Evolutionary conservation across 768 basidiomycete genomes (phyloP).

Genomic region (Zangia roseola): DNA sequence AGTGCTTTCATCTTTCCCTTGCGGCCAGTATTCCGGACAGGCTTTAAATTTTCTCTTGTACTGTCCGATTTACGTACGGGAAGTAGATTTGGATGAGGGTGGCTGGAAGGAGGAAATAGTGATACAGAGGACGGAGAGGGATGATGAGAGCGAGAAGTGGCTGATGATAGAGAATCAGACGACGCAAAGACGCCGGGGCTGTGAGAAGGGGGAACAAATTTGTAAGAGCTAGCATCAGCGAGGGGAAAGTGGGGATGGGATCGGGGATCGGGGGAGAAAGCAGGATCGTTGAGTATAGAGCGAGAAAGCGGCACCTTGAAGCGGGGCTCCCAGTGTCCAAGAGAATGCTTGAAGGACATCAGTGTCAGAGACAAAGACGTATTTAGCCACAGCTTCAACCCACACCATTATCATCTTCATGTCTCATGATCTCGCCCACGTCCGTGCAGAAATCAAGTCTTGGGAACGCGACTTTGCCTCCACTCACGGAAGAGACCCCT

Average conservation of each 20-base stretch:
- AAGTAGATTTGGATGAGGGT: neutral
- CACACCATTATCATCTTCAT: conserved; percentile 5
- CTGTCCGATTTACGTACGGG: neutral
- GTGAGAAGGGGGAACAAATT: conserved; percentile 8
- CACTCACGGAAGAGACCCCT: conserved; percentile 54
- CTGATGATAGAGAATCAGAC: no score
- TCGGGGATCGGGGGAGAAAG: conserved; percentile 57
- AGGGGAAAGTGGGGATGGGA: conserved; percentile 42
- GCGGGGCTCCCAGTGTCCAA: no score
- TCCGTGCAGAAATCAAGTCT: conserved; percentile 70
- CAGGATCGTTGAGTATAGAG: conserved; percentile 49
- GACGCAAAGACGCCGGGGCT: no score
- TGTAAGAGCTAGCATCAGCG: conserved; percentile 16
- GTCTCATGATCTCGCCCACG: conserved; percentile 24
- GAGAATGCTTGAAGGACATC: no score
- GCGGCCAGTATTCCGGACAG: neutral
- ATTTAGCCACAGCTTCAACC: neutral
- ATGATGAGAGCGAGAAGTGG: no score
- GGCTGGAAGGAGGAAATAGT: neutral
- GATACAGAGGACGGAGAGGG: conserved; percentile 1
- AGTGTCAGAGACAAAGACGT: neutral
- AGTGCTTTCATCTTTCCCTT: conserved; percentile 27
- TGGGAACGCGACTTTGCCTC: conserved; percentile 74
- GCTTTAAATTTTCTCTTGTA: neutral
- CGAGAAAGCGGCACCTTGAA: conserved; percentile 20